These are phyloP conservation scores for Alternaria sp. DNA, from an alignment of 2,329 filamentous ascomycete genomes.

Conservation along the genomic window DNA sequence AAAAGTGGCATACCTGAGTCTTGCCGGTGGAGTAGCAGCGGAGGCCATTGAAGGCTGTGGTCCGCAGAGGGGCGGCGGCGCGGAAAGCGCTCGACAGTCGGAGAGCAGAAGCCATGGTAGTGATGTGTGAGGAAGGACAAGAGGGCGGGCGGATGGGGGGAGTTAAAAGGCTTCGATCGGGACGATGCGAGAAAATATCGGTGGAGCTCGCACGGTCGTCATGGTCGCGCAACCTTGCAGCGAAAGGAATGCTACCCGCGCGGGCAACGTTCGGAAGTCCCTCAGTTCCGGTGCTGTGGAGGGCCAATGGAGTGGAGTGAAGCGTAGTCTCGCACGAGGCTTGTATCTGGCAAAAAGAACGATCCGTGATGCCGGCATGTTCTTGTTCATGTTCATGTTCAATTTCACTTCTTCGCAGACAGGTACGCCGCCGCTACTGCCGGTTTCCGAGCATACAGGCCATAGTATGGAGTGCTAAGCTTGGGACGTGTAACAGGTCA, in stretches of 20 bases:
- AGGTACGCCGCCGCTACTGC: neutral
- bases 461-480: neutral
- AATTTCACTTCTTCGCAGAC: neutral
- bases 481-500: neutral
- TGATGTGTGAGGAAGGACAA: constrained; percentile 38
- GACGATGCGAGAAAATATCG: constrained; percentile 36
- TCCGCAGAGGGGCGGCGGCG: constrained; percentile 69
- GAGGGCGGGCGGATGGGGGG: constrained; percentile 43
- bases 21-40: constrained; percentile 92
- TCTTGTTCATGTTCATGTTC: neutral
- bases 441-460: neutral
- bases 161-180: constrained; percentile 32
- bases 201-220: constrained; percentile 23
- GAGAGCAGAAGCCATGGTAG: constrained; percentile 81
- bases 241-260: constrained; percentile 7
- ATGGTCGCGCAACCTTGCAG: constrained; percentile 7
- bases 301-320: neutral
- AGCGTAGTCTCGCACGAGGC: neutral
- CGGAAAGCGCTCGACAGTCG: constrained; percentile 84
- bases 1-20: constrained; percentile 69
- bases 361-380: neutral
- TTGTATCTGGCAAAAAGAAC: neutral
- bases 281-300: constrained; percentile 7
- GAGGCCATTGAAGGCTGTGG: constrained; percentile 79
- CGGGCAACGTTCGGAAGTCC: constrained; percentile 11